Evolutionary conservation across 2,329 filamentous ascomycete genomes (phyloP).

Genomic region (Lasiodiplodia sp.): DNA sequence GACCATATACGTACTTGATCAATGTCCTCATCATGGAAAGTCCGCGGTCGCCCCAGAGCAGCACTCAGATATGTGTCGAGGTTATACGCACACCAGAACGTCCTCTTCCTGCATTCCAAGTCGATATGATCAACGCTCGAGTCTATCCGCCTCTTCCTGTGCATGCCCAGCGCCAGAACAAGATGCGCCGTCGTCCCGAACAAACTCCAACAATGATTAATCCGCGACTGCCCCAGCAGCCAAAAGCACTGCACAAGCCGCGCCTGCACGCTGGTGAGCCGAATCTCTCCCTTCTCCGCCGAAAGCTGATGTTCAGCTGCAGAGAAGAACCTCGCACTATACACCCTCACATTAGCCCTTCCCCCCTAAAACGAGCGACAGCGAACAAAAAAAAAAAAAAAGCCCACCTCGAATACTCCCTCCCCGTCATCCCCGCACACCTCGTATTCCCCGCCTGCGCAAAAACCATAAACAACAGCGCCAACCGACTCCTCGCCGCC

Average conservation of each 20-base stretch:
- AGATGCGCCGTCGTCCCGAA: constrained; percentile 66
- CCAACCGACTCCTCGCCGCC: constrained; percentile 43
- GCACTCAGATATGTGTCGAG: constrained; percentile 70
- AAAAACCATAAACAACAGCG: constrained; percentile 47
- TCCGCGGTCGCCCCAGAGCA: constrained; percentile 66
- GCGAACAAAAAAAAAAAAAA: too few relatives aligned
- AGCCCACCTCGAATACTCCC: constrained; percentile 16
- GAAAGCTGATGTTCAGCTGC: constrained; percentile 54
- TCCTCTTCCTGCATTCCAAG: constrained; percentile 62
- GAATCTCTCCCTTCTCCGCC: constrained; percentile 61
- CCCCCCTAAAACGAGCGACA: too few relatives aligned
- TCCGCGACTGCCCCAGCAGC: constrained; percentile 65
- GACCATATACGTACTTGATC: constrained; percentile 56
- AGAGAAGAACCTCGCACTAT: constrained; percentile 55
- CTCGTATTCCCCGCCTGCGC: constrained; percentile 38
- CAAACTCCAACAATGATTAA: constrained; percentile 68
- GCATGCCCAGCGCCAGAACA: constrained; percentile 51
- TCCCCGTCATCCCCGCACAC: neutral
- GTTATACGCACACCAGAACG: constrained; percentile 70
- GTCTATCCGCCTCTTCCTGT: constrained; percentile 29
- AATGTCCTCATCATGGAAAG: constrained; percentile 70
- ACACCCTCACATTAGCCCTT: constrained; percentile 32
- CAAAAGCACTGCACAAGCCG: constrained; percentile 66
- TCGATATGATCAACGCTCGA: constrained; percentile 52
- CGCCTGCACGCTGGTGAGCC: constrained; percentile 65